Base-by-base conservation (phyloP, 1,284 basidiomycete genomes). In the Pseudozyma sp. region DNA sequence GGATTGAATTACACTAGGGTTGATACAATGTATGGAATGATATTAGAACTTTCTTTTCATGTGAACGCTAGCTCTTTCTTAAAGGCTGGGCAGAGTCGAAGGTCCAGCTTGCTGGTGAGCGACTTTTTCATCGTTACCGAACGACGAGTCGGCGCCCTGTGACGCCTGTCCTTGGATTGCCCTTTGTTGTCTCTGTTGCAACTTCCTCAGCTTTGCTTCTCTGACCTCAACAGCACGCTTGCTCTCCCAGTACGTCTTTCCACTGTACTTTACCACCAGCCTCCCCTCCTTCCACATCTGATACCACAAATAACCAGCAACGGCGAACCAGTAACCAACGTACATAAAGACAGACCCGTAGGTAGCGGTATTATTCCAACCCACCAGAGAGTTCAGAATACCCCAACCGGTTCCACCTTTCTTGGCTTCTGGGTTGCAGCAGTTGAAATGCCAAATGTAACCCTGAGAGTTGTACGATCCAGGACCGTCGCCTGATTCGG, bases 351-450 rank as follows among this genome's bases (percentile, higher is more conserved):
- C 60, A 12, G 70, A 64, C 2, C 80, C 80, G 39, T 78, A 64
- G 0, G 79, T 83, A 0, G 78, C 81, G 0, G 79, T 83, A 51
- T 83, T 83, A 59, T 82, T 83, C 81, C 81, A 84, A 12, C 82
- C 82, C 5, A 81, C 67, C 13, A 84, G 62, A 3, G 77, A 72
- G 66, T 84, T 84, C 48, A 84, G 53, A 16, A 84, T 76, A 9
- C 76, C 66, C 81, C 81, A 84, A 13, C 81, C 81, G 8, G 62
- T 70, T 8, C 79, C 81, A 91, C 80, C 67, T 65, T 79, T 76
- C 72, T 81, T 68, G 63, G 77, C 59, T 52, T 91, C 92, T 0
- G 86, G 95, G 77, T 90, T 92, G 55, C 90, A 95, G 74, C 93
- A 93, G 85, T 95, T 95, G 86, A 90, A 88, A 84, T 83, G 81